Base-by-base conservation (phyloP, 768 basidiomycete genomes). In the Hypsizygus marmoreus region DNA sequence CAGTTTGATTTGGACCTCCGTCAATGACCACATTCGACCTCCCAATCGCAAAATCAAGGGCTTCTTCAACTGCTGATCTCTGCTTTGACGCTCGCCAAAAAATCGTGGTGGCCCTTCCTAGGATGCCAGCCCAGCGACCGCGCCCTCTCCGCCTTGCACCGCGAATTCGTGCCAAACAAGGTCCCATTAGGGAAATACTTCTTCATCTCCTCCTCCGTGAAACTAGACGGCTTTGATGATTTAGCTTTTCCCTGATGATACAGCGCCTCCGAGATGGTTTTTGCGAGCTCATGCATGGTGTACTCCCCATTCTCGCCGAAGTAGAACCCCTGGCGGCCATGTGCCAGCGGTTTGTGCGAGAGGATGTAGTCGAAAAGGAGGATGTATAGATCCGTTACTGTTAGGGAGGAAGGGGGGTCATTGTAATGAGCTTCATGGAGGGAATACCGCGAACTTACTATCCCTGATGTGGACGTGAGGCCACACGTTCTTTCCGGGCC, bases 401-500 rank as follows among this genome's bases (percentile, higher is more conserved):
- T 6, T 20, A 10, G 20, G 12, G 31, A 53, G 16, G 36, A n/a
- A 16, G 34, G 6, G 34, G 11, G 42, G 29, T 38, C 17, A 31
- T 23, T 12, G 14, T 28, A 12, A 26, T 28, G 33, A n/a, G 19
- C 30, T 4, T 7, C 19, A 24, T 12, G 28, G 34, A 23, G 20
- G 40, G 24, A 16, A 19, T 7, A 9, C 7, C 17, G 34, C 16
- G 14, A 10, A 28, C 34, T 39, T n/a, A 43, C 55, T 49, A 30
- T 56, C 55, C 26, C 43, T 50, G 25, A 53, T 53, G 47, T 82
- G 72, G 14, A 84, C 76, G 49, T 80, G 67, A 2, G 71, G 69
- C 80, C 80, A 82, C 19, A 74, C 52, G 34, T 81, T 76, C 57
- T 73, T 70, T 9, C 82, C 81, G 38, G 68, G 56, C 1, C 81